Evolutionary conservation across 1,139 yeast genomes (phyloP).

Genomic region (Wickerhamomyces sp.): DNA sequence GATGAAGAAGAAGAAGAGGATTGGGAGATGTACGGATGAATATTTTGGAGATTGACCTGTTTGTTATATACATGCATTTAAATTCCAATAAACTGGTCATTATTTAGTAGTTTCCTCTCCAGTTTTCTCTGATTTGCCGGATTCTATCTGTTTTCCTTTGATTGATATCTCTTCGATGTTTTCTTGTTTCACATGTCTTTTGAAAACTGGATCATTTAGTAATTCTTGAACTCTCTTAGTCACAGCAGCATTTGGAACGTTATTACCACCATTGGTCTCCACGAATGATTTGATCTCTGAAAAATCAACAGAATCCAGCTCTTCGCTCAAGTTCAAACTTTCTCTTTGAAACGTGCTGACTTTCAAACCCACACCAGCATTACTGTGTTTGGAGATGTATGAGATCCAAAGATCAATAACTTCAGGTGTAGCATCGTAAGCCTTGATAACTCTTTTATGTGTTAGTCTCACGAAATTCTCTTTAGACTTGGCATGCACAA

Average conservation of each 20-base stretch:
- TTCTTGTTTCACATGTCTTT: slow-evolving; percentile 23
- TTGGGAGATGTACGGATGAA: slow-evolving; percentile 73
- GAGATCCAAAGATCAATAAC: slow-evolving; percentile 80
- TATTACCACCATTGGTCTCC: slow-evolving; percentile 10
- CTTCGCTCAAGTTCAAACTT: slow-evolving; percentile 32
- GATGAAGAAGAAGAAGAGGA: slow-evolving; percentile 69
- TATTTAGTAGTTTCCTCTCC: slow-evolving; percentile 5
- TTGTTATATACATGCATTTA: slow-evolving; percentile 9
- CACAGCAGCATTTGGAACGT: slow-evolving; percentile 14
- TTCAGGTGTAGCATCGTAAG: slow-evolving; percentile 84
- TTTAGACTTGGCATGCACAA: slow-evolving; percentile 90
- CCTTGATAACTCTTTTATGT: slow-evolving; percentile 63
- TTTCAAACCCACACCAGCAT: slow-evolving; percentile 78
- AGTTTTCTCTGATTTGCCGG: not conserved
- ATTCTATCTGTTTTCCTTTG: not conserved
- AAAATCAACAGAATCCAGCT: slow-evolving; percentile 31
- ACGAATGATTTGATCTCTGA: slow-evolving; percentile 22
- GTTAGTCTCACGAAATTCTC: slow-evolving; percentile 92
- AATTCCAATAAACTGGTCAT: too few relatives aligned
- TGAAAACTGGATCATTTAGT: slow-evolving; percentile 61
- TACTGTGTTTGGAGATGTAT: slow-evolving; percentile 69
- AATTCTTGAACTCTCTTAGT: slow-evolving; percentile 61
- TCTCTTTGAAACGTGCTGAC: slow-evolving; percentile 67
- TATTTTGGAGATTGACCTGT: too few relatives aligned
- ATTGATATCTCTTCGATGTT: not conserved